Evolutionary conservation across 352 stramenopile species (phyloP).

Genomic region (Phytophthora colocasiae): DNA sequence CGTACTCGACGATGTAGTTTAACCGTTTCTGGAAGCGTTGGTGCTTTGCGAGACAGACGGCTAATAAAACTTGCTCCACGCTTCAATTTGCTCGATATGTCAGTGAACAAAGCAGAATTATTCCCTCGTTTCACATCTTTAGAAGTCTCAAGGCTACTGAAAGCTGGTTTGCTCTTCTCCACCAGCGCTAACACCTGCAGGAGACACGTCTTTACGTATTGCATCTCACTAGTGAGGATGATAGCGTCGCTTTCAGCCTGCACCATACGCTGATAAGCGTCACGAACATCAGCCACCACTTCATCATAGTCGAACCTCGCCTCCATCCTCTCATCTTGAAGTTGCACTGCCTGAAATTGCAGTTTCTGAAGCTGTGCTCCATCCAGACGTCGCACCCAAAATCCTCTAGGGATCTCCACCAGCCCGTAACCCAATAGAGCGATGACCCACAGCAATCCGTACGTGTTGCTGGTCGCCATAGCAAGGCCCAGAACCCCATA

Average conservation of each 20-base stretch:
- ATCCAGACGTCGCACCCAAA: conserved; percentile 57
- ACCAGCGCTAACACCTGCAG: conserved; percentile 41
- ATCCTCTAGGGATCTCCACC: conserved; percentile 56
- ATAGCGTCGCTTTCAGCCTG: conserved; percentile 63
- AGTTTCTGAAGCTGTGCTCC: conserved; percentile 47
- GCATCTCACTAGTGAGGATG: conserved; percentile 73
- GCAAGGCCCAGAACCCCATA: conserved; percentile 55
- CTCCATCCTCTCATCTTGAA: conserved; percentile 74
- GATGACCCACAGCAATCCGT: conserved; percentile 71
- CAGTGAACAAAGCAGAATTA: conserved; percentile 11
- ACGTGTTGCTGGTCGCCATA: conserved; percentile 74
- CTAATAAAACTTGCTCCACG: conserved; percentile 8
- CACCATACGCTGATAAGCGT: conserved; percentile 56
- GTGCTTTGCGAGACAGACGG: conserved; percentile 27
- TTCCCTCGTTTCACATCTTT: conserved; percentile 3
- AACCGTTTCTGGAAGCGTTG: conserved; percentile 53
- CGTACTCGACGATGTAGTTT: conserved; percentile 59
- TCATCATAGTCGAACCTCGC: conserved; percentile 71
- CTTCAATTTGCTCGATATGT: conserved; percentile 29
- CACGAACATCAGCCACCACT: conserved; percentile 42
- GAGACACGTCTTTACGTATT: conserved; percentile 63
- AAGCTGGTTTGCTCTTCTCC: conserved; percentile 34
- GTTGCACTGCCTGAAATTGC: conserved; percentile 63
- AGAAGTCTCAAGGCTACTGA: conserved; percentile 12
- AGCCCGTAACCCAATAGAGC: conserved; percentile 70